Evolutionary conservation across 768 basidiomycete species (phyloP), one percentile per base, ranked within the genome.

Genomic region (Mycena crocata): DNA sequence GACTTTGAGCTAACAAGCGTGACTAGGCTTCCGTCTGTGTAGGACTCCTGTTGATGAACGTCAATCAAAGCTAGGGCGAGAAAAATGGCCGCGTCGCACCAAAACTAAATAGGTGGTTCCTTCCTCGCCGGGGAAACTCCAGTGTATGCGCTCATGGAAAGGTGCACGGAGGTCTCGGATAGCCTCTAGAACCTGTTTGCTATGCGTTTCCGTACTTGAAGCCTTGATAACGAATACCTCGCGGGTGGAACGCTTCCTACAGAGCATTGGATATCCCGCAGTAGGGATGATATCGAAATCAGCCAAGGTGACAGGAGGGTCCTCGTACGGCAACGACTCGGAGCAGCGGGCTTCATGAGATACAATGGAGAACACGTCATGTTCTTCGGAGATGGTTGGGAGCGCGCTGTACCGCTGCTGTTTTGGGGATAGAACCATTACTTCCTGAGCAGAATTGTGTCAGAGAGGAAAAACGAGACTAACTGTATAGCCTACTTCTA

Each of bases 341-440:
- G 52, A 69, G 56, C 60, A 62, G 32, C 32, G 46, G 13, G 64
- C 69, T 28, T 62, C 58, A 17, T 52, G 45, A 10, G 68, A 62
- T 42, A 28, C 55, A 19, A 62, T 23, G 26, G 64, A 70, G 15
- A 57, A 31, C 21, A 48, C 37, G 57, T 66, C 46, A n/a, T 57
- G 60, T 49, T 65, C 64, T 58, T 65, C 64, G 31, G 60, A 57
- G 54, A 69, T 68, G 26, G 55, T 49, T 32, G 68, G 61, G 52
- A 69, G 64, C 23, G 24, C 26, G 55, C 57, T 71, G 55, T 74
- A 46, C 34, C 63, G 40, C 51, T 56, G 51, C 45, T 32, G 61
- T 67, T 77, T 77, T 8, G 76, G 73, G 21, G 77, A 76, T 10
- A 80, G 66, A 12, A 81, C 71, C 76, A 81, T 75, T 24, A 81